Evolutionary conservation across 116 monocot species (phyloP), one percentile per base, ranked within the genome.

Genomic region (Posidonia oceanica): DNA sequence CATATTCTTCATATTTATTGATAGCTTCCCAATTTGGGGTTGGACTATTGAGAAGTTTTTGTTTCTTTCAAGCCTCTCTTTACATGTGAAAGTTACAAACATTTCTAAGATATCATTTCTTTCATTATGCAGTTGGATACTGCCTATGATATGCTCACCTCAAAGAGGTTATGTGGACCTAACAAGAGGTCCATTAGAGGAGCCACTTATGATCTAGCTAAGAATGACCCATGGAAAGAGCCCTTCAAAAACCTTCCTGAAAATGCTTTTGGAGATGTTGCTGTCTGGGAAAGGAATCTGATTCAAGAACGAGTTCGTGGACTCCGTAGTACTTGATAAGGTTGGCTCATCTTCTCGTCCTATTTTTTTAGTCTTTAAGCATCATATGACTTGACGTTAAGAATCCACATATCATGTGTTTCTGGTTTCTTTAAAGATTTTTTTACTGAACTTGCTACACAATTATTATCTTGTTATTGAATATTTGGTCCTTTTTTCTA

Each of bases 141-240:
- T 7, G 87, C 90, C 4, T 90, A 85, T 70, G 61, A 77, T 4
- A 69, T 70, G 54, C 78, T 94, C 53, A 94, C 86, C 21, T 88
- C 85, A 42, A 86, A 87, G 73, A 83, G 90, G 70, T 87, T 87
- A 3, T 94, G 94, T 59, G 94, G 87, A 13, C 87, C 90, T 39
- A 94, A 82, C 68, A 90, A 85, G 73, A 80, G 23, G 36, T 85
- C 90, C 2, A 94, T 94, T 59, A 81, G 70, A 56, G 70, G 70
- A 11, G 76, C 76, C 14, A 76, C 76, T 3, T 76, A 58, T 64
- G 70, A 76, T 64, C 70, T 76, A 29, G 70, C 70, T 37, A 63
- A 57, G 76, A 70, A 76, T 57, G 76, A 44, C 39, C 63, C 54
- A 0, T 64, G 64, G 70, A 76, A 70, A 53, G 76, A 76, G 60